Percentiles rank a stretch among this genome's conserved stretches.
These are phyloP conservation scores for Aspergillus versicolor DNA, from an alignment of 2,329 filamentous ascomycete genomes.

Conservation along the genomic window DNA sequence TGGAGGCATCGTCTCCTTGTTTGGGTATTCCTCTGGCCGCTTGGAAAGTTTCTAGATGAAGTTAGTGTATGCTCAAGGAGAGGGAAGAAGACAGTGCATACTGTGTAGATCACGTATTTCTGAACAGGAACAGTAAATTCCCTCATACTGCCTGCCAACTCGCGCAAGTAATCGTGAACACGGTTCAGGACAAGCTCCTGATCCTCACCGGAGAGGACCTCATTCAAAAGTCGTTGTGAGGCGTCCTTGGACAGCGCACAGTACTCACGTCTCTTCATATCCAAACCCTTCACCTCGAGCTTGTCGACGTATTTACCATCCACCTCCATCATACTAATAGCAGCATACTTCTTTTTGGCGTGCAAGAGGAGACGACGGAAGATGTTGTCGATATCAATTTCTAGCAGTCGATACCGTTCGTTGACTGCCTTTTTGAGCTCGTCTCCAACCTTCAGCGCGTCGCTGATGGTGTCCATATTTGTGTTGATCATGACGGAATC, in stretches of 20 bases:
- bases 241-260: constrained; percentile 94
- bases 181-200: constrained; percentile 82
- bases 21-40: constrained; percentile 87
- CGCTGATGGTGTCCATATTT: constrained; percentile 88
- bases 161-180: constrained; percentile 88
- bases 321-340: constrained; percentile 86
- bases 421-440: constrained; percentile 97
- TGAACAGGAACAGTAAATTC: constrained; percentile 69
- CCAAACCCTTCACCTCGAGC: constrained; percentile 95
- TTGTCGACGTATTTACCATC: constrained; percentile 90
- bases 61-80: constrained; percentile 17
- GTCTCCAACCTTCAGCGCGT: constrained; percentile 85
- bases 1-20: constrained; percentile 91
- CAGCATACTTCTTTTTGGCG: constrained; percentile 99
- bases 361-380: constrained; percentile 91
- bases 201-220: constrained; percentile 91
- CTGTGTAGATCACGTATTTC: constrained; percentile 96
- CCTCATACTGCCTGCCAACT: constrained; percentile 83
- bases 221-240: constrained; percentile 84
- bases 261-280: constrained; percentile 97
- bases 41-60: constrained; percentile 76
- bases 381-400: constrained; percentile 98
- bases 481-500: constrained; percentile 99
- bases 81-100: constrained; percentile 28
- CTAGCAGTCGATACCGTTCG: constrained; percentile 83